Percentiles rank a stretch among this genome's conserved stretches.
These are phyloP conservation scores for Westerdykella ornata DNA, from an alignment of 2,329 filamentous ascomycete genomes.

Conservation along the genomic window DNA sequence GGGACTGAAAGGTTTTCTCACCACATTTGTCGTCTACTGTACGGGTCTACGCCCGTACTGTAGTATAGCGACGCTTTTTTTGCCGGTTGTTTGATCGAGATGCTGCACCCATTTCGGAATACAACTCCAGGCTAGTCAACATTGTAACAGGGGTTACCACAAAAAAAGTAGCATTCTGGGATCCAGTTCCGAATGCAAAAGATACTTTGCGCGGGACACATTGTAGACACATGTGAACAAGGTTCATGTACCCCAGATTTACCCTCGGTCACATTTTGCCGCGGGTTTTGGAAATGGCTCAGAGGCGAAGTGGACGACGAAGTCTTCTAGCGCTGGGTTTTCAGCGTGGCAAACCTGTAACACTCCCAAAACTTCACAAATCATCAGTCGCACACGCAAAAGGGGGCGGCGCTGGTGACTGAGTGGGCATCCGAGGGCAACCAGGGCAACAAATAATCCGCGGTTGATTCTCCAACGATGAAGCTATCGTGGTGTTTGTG, in stretches of 20 bases:
- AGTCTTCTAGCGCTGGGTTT: conserved; percentile 13
- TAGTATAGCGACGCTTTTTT: conserved; percentile 2
- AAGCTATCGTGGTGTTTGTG: conserved; percentile 2
- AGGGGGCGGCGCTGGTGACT: neutral
- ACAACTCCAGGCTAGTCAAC: conserved; percentile 3
- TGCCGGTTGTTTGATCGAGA: conserved; percentile 1
- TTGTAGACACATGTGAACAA: conserved; percentile 10
- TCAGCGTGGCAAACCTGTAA: neutral
- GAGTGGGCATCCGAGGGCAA: neutral
- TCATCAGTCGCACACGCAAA: neutral
- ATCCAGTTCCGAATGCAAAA: conserved; percentile 4
- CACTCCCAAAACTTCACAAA: too few species aligned
- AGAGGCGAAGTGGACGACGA: neutral
- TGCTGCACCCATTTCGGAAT: neutral
- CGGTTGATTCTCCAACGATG: neutral
- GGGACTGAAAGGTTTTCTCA: too few species aligned
- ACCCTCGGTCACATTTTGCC: conserved; percentile 15
- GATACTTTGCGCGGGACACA: too few species aligned
- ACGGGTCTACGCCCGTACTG: too few species aligned
- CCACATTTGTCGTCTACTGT: neutral
- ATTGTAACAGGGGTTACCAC: conserved; percentile 16
- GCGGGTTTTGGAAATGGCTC: neutral
- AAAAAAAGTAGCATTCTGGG: conserved; percentile 21
- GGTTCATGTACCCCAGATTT: conserved; percentile 33
- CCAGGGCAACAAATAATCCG: neutral